Conservation (phyloP, 2,329 filamentous ascomycete species). For the Myrmaecium sp. region DNA sequence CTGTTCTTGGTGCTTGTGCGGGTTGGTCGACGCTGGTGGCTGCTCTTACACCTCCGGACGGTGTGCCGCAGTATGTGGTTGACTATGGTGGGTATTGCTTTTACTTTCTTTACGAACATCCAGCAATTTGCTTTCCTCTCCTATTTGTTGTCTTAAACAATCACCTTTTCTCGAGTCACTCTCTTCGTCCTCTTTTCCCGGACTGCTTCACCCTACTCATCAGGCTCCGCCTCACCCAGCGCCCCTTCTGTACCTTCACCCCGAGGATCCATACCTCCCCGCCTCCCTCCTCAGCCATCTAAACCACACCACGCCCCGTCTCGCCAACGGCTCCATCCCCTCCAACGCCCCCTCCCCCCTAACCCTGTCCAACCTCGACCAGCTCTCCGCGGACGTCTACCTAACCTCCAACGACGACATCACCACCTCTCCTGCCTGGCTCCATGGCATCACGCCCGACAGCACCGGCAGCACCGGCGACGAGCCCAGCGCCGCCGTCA, state of each 20-base stretch:
- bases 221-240: conserved; percentile 10
- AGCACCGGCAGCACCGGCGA: conserved; percentile 31
- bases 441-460: conserved; percentile 37
- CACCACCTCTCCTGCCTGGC: conserved; percentile 24
- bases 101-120: not conserved
- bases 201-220: not conserved
- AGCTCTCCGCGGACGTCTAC: conserved; percentile 25
- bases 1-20: no score
- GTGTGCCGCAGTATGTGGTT: conserved; percentile 20
- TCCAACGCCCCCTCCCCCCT: conserved; percentile 18
- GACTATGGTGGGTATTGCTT: conserved; percentile 19
- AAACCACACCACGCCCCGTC: conserved; percentile 21
- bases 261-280: conserved; percentile 25
- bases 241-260: conserved; percentile 28
- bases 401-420: conserved; percentile 28
- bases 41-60: conserved; percentile 5
- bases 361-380: conserved; percentile 24
- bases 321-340: conserved; percentile 19
- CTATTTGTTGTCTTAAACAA: not conserved
- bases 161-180: not conserved
- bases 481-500: conserved; percentile 34
- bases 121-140: no score
- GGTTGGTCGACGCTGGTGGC: no score
- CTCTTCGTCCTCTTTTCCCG: not conserved
- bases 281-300: conserved; percentile 27